A percentile compares a stretch with the other conserved stretches of the same genome.
Evolutionary conservation across 2,329 filamentous ascomycete genomes (phyloP).

Genomic region (Blastomyces parvus): DNA sequence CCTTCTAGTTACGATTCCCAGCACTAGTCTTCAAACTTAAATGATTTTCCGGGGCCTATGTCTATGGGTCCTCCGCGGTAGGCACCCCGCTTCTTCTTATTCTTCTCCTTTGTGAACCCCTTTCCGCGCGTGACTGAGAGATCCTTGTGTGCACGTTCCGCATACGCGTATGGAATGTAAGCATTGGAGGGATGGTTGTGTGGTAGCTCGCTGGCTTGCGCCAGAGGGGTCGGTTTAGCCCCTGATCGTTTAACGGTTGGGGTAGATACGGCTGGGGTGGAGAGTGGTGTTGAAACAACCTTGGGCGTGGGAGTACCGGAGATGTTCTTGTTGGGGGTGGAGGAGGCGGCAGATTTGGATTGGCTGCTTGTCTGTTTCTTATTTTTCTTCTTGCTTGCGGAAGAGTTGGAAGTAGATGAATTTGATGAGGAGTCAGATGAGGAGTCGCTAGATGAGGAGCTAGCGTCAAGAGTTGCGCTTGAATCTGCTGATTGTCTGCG

Average conservation of each 20-base stretch:
- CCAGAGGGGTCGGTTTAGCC: conserved; percentile 60
- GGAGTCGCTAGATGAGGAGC: conserved; percentile 18
- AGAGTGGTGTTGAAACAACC: conserved; percentile 42
- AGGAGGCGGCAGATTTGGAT: conserved; percentile 26
- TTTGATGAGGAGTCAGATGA: conserved; percentile 8
- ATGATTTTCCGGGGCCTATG: conserved; percentile 66
- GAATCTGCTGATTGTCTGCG: conserved; percentile 23
- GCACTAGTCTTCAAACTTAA: conserved; percentile 83
- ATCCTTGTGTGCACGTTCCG: conserved; percentile 77
- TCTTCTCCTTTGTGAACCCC: conserved; percentile 99
- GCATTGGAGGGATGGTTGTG: conserved; percentile 67
- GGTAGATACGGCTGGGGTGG: conserved; percentile 21
- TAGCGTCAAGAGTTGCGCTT: conserved; percentile 23
- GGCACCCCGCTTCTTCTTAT: conserved; percentile 89
- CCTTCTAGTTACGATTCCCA: neutral
- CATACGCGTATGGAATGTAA: conserved; percentile 78
- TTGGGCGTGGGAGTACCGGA: conserved; percentile 29
- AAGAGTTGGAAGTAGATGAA: conserved; percentile 11
- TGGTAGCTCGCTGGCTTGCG: conserved; percentile 60
- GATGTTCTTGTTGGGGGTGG: conserved; percentile 14
- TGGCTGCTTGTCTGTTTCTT: conserved; percentile 10
- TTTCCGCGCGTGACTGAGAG: conserved; percentile 87
- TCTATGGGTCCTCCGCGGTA: conserved; percentile 88
- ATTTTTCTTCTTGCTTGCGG: conserved; percentile 21
- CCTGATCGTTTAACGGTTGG: conserved; percentile 38